Evolutionary conservation across 2,329 filamentous ascomycete species (phyloP).

Genomic region (Venturia pyrina): DNA sequence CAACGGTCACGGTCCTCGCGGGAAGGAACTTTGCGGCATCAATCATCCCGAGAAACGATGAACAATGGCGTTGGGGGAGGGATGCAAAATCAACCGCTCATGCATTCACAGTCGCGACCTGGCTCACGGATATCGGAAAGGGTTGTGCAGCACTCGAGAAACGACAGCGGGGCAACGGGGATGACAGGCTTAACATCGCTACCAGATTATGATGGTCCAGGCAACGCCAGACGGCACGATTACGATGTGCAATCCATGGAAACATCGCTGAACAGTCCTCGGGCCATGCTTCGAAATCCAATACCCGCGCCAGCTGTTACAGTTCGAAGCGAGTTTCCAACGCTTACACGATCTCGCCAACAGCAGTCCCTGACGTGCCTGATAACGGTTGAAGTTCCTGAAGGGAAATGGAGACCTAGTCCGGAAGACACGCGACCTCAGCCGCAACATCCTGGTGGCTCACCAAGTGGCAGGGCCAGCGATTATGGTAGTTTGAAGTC

Average conservation of each 20-base stretch:
- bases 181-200: conserved; percentile 48
- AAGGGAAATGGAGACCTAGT: conserved; percentile 81
- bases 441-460: conserved; percentile 36
- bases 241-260: conserved; percentile 97
- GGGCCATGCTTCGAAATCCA: conserved; percentile 63
- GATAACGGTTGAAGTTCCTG: conserved; percentile 85
- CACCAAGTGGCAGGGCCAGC: conserved; percentile 37
- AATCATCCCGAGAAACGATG: conserved; percentile 1
- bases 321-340: conserved; percentile 93
- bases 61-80: not conserved
- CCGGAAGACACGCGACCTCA: conserved; percentile 61
- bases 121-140: conserved; percentile 2
- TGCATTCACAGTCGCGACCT: not conserved
- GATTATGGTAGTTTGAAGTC: conserved; percentile 23
- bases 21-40: conserved; percentile 2
- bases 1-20: not conserved
- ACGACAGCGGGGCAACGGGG: conserved; percentile 69
- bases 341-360: conserved; percentile 79
- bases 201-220: conserved; percentile 68
- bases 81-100: not conserved
- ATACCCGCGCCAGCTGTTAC: conserved; percentile 89
- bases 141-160: conserved; percentile 36
- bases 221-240: conserved; percentile 68
- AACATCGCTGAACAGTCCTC: conserved; percentile 66
- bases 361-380: conserved; percentile 93